phyloP scores from a whole-genome alignment of 768 basidiomycete species.

The Hygrocybe coccinea region DNA sequence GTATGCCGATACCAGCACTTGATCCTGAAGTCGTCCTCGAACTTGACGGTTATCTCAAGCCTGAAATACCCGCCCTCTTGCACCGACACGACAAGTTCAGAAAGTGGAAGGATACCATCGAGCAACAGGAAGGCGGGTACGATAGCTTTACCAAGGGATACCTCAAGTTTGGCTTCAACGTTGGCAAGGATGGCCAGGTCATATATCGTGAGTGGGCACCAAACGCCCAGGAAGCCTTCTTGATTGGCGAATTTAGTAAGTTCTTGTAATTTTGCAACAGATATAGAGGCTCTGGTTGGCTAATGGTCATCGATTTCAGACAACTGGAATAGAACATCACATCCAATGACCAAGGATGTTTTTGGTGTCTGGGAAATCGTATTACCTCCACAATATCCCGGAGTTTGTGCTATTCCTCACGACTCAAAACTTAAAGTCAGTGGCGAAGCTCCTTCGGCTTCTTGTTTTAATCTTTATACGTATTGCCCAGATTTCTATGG shows the following conservation, averaged over 20 bases:
- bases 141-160: slow-evolving; percentile 78
- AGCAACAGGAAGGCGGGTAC: slow-evolving; percentile 78
- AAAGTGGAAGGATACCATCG: slow-evolving; percentile 73
- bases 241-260: slow-evolving; percentile 98
- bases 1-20: slow-evolving; percentile 45
- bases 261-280: slow-evolving; percentile 15
- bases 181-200: slow-evolving; percentile 61
- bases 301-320: slow-evolving; percentile 43
- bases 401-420: slow-evolving; percentile 82
- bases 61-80: slow-evolving; percentile 64
- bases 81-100: slow-evolving; percentile 64
- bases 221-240: slow-evolving; percentile 69
- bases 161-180: slow-evolving; percentile 72
- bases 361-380: slow-evolving; percentile 90
- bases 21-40: slow-evolving; percentile 54
- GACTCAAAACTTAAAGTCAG: slow-evolving; percentile 91
- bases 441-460: neutral
- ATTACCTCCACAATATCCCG: slow-evolving; percentile 60
- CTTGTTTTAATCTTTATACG: neutral
- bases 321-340: slow-evolving; percentile 77
- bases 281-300: neutral
- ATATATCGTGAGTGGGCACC: slow-evolving; percentile 97
- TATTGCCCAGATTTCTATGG: slow-evolving; percentile 76
- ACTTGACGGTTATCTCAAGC: slow-evolving; percentile 70
- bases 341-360: slow-evolving; percentile 78